Conservation (phyloP, 768 basidiomycete genomes). For the Leccinum obscurum region DNA sequence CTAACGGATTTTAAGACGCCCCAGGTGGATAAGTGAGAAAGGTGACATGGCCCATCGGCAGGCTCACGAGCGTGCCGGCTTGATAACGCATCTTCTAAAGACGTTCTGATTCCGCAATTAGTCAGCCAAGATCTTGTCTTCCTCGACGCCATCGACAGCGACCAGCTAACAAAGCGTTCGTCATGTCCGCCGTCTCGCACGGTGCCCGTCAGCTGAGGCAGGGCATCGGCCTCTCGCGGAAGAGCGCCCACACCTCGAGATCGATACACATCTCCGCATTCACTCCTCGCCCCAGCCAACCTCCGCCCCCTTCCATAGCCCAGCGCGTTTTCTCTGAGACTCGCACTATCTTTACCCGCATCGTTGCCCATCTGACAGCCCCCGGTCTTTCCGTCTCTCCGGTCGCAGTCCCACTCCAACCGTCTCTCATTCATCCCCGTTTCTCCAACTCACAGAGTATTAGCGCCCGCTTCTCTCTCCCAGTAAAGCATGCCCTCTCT, state of each 20-base stretch:
- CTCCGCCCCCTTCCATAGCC: no score
- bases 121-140: background rate
- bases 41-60: no score
- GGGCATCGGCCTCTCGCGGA: conserved; percentile 18
- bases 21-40: no score
- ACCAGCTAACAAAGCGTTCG: background rate
- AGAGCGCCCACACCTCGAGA: conserved; percentile 28
- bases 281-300: no score
- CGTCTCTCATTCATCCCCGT: conserved; percentile 17
- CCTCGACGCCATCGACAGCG: background rate
- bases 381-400: conserved; percentile 45
- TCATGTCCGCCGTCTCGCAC: conserved; percentile 29
- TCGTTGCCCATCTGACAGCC: conserved; percentile 21
- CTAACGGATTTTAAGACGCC: no score
- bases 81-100: no score
- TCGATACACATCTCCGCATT: conserved; percentile 10
- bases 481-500: conserved; percentile 52
- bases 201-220: conserved; percentile 28
- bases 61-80: no score
- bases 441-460: conserved; percentile 38
- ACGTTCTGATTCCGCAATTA: background rate
- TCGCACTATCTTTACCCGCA: no score
- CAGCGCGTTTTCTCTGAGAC: no score
- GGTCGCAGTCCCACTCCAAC: conserved; percentile 12
- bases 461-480: conserved; percentile 56